Evolutionary conservation across 768 basidiomycete species (phyloP).

Genomic region (Dentipellis sp.): DNA sequence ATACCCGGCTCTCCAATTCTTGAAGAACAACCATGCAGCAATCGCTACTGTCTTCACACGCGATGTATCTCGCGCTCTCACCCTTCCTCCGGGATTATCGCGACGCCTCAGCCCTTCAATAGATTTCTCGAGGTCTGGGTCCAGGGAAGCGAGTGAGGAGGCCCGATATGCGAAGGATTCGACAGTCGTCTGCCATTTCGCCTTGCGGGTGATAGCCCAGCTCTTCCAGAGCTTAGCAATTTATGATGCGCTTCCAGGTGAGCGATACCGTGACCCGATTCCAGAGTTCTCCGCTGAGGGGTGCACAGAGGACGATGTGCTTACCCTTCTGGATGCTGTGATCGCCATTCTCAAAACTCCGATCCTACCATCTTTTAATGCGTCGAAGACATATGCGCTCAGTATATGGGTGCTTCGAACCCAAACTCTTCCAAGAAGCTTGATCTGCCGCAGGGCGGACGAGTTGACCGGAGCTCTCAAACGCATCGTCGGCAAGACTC

Average conservation of each 20-base stretch:
- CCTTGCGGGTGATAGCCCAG: neutral
- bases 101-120: neutral
- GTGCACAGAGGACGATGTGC: no score
- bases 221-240: neutral
- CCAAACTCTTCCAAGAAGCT: neutral
- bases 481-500: neutral
- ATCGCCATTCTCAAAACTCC: neutral
- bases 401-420: neutral
- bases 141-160: neutral
- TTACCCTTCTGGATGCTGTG: neutral
- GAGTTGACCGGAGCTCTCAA: neutral
- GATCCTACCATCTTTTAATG: neutral
- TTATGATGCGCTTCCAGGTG: neutral
- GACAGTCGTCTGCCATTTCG: neutral
- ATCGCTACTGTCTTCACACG: neutral
- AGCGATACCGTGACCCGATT: neutral
- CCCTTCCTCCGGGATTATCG: neutral
- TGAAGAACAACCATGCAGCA: neutral
- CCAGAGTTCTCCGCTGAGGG: neutral
- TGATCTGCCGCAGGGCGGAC: neutral
- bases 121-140: neutral
- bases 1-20: neutral
- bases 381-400: neutral
- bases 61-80: neutral
- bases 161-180: neutral